Evolutionary conservation across 2,329 filamentous ascomycete species (phyloP).

Genomic region (Domatiomyces globalis): DNA sequence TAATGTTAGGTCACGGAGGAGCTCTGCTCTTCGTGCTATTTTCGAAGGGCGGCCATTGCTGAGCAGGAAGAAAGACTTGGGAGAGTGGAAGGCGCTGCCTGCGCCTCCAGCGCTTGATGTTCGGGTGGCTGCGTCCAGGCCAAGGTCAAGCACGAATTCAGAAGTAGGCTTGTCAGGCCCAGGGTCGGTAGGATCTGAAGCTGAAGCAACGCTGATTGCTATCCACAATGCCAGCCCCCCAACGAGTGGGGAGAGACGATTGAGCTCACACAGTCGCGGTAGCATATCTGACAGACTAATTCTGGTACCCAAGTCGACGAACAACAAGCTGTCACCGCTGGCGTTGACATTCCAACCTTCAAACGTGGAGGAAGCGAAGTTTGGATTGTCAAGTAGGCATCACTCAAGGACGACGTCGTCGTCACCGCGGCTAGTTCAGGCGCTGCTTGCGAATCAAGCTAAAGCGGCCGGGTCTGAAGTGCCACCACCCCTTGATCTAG

Average conservation of each 20-base stretch:
- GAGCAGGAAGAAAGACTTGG: conserved; percentile 15
- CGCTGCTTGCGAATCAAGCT: conserved; percentile 10
- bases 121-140: too few relatives aligned
- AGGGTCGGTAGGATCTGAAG: conserved; percentile 22
- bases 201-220: conserved; percentile 26
- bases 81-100: conserved; percentile 17
- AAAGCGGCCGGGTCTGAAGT: conserved; percentile 1
- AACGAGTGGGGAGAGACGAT: conserved; percentile 15
- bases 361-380: neutral
- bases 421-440: conserved; percentile 11
- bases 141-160: conserved; percentile 4
- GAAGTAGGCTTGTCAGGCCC: conserved; percentile 12
- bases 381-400: neutral
- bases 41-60: conserved; percentile 10
- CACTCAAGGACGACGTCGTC: conserved; percentile 10
- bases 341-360: conserved; percentile 9
- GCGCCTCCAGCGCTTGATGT: conserved; percentile 8
- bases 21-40: conserved; percentile 12
- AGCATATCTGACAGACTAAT: conserved; percentile 4
- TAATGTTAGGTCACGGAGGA: conserved; percentile 3
- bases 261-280: conserved; percentile 8
- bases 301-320: conserved; percentile 22
- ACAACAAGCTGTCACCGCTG: conserved; percentile 13
- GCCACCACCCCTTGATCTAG: conserved; percentile 1
- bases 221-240: conserved; percentile 27